These are phyloP conservation scores for Triticum urartu DNA, from an alignment of 176 grass and related monocot genomes.

Conservation along the genomic window DNA sequence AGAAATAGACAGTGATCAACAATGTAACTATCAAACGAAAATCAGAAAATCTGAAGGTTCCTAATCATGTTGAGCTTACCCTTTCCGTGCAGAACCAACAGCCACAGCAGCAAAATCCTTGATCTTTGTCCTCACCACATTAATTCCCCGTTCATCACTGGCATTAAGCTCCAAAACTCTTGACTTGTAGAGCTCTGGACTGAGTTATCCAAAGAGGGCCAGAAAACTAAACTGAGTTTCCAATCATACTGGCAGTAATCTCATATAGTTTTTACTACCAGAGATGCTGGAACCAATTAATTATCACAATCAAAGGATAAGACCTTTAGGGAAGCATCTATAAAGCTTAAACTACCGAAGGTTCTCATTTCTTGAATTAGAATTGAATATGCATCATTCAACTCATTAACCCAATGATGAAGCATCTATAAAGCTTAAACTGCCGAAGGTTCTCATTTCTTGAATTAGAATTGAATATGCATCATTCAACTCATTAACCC, in stretches of 20 bases:
- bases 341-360: background rate
- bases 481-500: slow-evolving; percentile 8
- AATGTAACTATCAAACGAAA: slow-evolving; percentile 28
- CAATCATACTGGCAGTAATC: slow-evolving; percentile 3
- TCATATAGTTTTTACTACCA: background rate
- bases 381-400: slow-evolving; percentile 2
- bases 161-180: slow-evolving; percentile 99
- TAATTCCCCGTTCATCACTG: slow-evolving; percentile 99
- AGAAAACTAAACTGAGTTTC: background rate
- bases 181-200: slow-evolving; percentile 91
- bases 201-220: slow-evolving; percentile 30
- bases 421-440: background rate
- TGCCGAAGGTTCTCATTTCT: background rate
- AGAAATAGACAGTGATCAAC: slow-evolving; percentile 22
- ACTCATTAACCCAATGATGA: background rate
- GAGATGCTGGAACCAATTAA: background rate
- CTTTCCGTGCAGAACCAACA: slow-evolving; percentile 67
- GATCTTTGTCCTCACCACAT: slow-evolving; percentile 95
- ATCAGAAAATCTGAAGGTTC: background rate
- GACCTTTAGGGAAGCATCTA: background rate
- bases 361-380: background rate
- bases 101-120: slow-evolving; percentile 97
- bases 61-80: slow-evolving; percentile 51
- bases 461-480: background rate
- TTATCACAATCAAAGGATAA: slow-evolving; percentile 4